Base-by-base conservation (phyloP, 1,139 yeast genomes). In the Magnusiomyces magnusii region DNA sequence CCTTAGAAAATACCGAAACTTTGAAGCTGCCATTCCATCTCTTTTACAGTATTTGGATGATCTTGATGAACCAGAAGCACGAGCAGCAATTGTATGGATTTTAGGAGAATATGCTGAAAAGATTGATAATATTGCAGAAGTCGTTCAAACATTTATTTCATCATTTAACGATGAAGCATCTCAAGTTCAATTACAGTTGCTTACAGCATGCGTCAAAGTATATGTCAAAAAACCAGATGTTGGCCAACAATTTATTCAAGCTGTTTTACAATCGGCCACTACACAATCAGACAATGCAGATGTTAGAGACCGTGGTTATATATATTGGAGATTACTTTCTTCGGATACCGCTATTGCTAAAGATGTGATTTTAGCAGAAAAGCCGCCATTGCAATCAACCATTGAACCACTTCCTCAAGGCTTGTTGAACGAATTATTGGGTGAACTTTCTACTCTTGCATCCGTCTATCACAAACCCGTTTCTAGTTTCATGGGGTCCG, bases 271-370 rank as follows among this genome's bases (percentile, higher is more conserved):
- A 66, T 76, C 83, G 59, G 90, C 96, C 15, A 90, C 97, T 1
- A 83, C 84, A 60, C 83, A 85, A 61, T 81, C 91, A 61, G 95
- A 90, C 66, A 91, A 91, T 71, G 87, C 96, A 1, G 99, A 93
- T 72, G 88, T 93, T 49, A 82, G 98, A 68, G 99, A 93, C 73
- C 84, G 93, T 74, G 97, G 97, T 0, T 93, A 86, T 73, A 81
- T 93, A 57, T 93, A 91, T 74, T 93, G 98, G 98, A 84, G 99
- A 70, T 77, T 95, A 60, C 77, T 93, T 60, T 89, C 97, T 0
- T 76, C 86, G 34, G 84, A 82, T 58, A 72, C 80, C 7, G 67
- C 72, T 2, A 70, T 73, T 19, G 76, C 80, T 34, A 78, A 80
- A 66, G 77, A 80, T 58, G 78, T 87, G 53, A 76, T 86, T 31